Evolutionary conservation across 371 early-diverging fungal genomes (phyloP).

Genomic region (Syncephalastrum sp.): DNA sequence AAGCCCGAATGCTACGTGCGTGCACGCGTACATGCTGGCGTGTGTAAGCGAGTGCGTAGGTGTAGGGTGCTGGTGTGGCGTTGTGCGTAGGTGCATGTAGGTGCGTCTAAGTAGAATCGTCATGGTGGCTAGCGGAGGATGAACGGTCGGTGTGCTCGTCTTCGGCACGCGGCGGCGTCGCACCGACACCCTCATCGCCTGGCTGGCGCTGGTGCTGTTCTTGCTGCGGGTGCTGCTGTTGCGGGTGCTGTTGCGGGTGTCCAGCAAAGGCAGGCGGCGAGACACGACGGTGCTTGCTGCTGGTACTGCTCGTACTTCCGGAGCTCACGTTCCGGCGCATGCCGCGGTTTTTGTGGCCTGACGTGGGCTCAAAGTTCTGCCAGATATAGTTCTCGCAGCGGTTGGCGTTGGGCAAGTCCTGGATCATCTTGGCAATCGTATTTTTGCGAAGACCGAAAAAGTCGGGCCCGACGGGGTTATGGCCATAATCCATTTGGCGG

Average conservation of each 20-base stretch:
- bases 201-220: background rate
- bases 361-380: conserved; percentile 50
- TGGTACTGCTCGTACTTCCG: background rate
- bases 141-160: background rate
- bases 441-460: conserved; percentile 89
- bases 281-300: background rate
- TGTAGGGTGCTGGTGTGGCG: background rate
- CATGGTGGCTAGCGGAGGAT: background rate
- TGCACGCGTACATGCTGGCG: too few relatives aligned
- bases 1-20: too few relatives aligned
- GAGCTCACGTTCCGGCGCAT: conserved; percentile 18
- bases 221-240: background rate
- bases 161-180: too few relatives aligned
- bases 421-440: conserved; percentile 87
- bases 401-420: conserved; percentile 80
- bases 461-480: conserved; percentile 89
- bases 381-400: conserved; percentile 75
- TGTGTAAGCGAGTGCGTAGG: too few relatives aligned
- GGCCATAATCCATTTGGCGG: conserved; percentile 77
- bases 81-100: too few relatives aligned
- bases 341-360: conserved; percentile 20
- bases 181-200: too few relatives aligned
- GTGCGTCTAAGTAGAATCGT: background rate
- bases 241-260: background rate
- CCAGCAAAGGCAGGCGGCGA: too few relatives aligned